These are phyloP conservation scores for Termitomyces sp. DNA, from an alignment of 768 basidiomycete genomes.

Conservation along the genomic window DNA sequence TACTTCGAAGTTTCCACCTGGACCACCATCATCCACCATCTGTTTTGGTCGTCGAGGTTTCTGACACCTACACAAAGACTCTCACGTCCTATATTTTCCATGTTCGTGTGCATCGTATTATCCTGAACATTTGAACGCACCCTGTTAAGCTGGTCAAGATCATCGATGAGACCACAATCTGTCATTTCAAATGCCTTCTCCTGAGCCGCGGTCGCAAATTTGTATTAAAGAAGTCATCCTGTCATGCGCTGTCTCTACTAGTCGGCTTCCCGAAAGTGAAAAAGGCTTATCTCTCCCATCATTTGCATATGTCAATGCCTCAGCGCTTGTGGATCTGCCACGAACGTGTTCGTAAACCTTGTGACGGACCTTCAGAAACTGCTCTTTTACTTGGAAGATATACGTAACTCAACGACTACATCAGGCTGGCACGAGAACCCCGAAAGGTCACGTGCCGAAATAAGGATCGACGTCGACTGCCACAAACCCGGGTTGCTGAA, in stretches of 20 bases:
- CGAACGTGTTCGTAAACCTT: not conserved
- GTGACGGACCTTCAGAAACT: too few species aligned
- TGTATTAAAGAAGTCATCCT: not conserved
- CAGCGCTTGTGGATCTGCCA: not conserved
- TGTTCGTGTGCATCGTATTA: not conserved
- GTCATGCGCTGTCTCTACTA: not conserved
- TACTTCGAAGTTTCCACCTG: not conserved
- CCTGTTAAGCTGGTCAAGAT: not conserved
- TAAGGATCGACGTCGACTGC: not conserved
- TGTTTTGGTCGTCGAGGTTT: not conserved
- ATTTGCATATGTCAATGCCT: not conserved
- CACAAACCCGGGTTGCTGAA: not conserved
- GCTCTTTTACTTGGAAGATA: not conserved
- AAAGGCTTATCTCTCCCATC: not conserved
- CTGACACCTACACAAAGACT: not conserved
- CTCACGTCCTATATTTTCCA: not conserved
- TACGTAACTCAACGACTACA: not conserved
- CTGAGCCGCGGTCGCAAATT: not conserved
- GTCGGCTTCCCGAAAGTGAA: conserved; percentile 11
- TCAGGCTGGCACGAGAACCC: not conserved
- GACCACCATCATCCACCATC: not conserved
- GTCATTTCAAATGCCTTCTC: conserved; percentile 3
- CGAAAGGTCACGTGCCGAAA: not conserved
- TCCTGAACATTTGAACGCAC: not conserved
- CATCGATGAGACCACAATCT: not conserved